These are phyloP conservation scores for Cercospora canescens DNA, from an alignment of 2,329 filamentous ascomycete species.

Conservation along the genomic window DNA sequence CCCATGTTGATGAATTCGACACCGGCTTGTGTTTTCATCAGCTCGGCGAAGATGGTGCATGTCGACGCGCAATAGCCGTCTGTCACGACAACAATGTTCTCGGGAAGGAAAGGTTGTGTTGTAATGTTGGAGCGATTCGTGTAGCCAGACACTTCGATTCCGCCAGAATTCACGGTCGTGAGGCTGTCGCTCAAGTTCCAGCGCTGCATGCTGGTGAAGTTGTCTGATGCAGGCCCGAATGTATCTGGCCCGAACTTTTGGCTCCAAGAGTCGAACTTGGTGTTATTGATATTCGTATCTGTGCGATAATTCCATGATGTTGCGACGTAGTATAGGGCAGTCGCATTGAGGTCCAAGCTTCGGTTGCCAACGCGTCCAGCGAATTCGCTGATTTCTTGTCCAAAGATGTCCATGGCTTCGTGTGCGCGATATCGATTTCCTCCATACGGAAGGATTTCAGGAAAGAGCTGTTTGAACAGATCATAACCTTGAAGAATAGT, in stretches of 20 bases:
- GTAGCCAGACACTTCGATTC: slow-evolving; percentile 51
- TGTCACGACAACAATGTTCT: slow-evolving; percentile 56
- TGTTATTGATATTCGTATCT: slow-evolving; percentile 49
- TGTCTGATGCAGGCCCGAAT: slow-evolving; percentile 48
- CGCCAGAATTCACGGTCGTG: slow-evolving; percentile 37
- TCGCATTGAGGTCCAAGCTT: slow-evolving; percentile 35
- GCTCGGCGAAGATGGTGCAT: slow-evolving; percentile 49
- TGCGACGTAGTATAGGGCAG: slow-evolving; percentile 42
- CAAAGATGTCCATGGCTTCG: slow-evolving; percentile 48
- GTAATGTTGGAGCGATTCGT: slow-evolving; percentile 49
- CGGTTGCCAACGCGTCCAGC: slow-evolving; percentile 35
- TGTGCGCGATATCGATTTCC: slow-evolving; percentile 54
- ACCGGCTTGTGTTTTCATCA: slow-evolving; percentile 47
- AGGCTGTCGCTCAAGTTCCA: slow-evolving; percentile 51
- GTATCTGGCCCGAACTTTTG: slow-evolving; percentile 49
- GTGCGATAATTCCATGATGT: slow-evolving; percentile 50
- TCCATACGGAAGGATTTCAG: slow-evolving; percentile 50
- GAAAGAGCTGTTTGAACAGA: slow-evolving; percentile 60
- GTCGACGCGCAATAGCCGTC: slow-evolving; percentile 50
- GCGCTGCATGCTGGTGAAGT: slow-evolving; percentile 59
- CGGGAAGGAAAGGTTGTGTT: slow-evolving; percentile 54
- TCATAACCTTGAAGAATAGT: slow-evolving; percentile 61
- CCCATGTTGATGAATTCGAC: slow-evolving; percentile 46
- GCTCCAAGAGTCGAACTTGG: slow-evolving; percentile 49
- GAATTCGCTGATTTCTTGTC: slow-evolving; percentile 42